phyloP scores from a whole-genome alignment of 73 alveolate genomes.

The Paramecium sonneborni region DNA sequence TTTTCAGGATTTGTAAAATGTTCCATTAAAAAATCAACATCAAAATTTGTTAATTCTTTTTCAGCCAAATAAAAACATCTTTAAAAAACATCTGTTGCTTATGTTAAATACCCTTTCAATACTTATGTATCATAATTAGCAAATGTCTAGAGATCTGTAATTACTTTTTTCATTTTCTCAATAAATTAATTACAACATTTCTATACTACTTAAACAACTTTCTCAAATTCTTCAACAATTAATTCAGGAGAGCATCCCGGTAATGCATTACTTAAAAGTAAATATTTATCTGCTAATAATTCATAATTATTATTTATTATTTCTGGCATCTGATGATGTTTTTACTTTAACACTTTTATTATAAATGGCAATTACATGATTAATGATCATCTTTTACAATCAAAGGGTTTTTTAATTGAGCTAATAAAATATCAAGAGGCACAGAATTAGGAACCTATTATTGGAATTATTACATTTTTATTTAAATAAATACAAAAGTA shows the following conservation, averaged over 20 bases:
- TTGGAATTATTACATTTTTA: not conserved
- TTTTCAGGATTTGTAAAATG: constrained; percentile 28
- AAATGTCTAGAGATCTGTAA: not conserved
- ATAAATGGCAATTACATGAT: not conserved
- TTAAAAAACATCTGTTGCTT: not conserved
- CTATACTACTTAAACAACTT: not conserved
- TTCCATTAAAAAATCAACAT: not conserved
- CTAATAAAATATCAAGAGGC: constrained; percentile 35
- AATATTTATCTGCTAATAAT: not conserved
- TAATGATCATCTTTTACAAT: not conserved
- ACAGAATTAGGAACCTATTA: not conserved
- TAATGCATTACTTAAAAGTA: not conserved
- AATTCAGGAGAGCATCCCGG: constrained; percentile 57
- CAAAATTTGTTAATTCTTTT: not conserved
- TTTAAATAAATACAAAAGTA: not conserved
- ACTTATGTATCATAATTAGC: constrained; percentile 8
- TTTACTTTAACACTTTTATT: not conserved
- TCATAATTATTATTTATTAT: constrained; percentile 1
- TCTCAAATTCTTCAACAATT: constrained; percentile 24
- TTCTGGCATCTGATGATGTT: not conserved
- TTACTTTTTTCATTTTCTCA: not conserved
- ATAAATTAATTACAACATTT: not conserved
- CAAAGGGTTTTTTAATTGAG: constrained; percentile 5
- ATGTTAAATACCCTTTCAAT: not conserved
- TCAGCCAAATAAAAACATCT: not conserved